phyloP scores from a whole-genome alignment of 2,329 filamentous ascomycete genomes.

The Colletotrichum lentis region DNA sequence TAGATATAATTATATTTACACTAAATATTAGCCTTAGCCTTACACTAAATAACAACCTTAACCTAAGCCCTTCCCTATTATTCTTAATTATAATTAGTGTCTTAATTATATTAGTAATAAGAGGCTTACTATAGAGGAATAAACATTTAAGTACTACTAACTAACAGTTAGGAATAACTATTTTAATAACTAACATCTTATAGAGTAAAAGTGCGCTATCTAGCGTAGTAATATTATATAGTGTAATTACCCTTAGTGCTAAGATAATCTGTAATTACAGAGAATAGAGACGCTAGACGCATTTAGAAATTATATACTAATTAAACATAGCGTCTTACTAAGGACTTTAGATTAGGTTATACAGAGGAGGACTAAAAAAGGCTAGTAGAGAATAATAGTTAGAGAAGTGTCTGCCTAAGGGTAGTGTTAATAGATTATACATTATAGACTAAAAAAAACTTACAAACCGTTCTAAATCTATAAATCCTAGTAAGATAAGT shows the following conservation, averaged over 20 bases:
- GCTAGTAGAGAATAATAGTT: background rate
- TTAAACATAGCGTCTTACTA: background rate
- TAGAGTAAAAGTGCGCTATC: slow-evolving; percentile 33
- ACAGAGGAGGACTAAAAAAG: background rate
- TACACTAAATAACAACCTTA: slow-evolving; percentile 18
- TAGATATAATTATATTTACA: no score
- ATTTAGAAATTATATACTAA: background rate
- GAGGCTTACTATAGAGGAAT: slow-evolving; percentile 25
- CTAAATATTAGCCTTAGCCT: no score
- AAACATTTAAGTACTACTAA: slow-evolving; percentile 5
- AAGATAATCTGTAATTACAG: background rate
- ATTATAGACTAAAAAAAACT: background rate
- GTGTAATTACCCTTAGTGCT: background rate
- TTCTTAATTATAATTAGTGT: slow-evolving; percentile 40
- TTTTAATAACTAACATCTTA: slow-evolving; percentile 40
- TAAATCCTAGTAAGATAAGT: background rate
- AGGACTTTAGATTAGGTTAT: background rate
- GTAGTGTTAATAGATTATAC: no score
- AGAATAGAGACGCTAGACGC: background rate
- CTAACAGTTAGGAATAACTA: slow-evolving; percentile 39
- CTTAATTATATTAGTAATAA: slow-evolving; percentile 20
- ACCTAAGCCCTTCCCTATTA: slow-evolving; percentile 36
- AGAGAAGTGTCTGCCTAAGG: background rate
- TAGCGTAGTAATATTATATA: slow-evolving; percentile 1
- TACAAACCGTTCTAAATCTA: background rate